These are phyloP conservation scores for Eucalyptus erythrocorys DNA, from an alignment of 345 rosid species.

Conservation along the genomic window DNA sequence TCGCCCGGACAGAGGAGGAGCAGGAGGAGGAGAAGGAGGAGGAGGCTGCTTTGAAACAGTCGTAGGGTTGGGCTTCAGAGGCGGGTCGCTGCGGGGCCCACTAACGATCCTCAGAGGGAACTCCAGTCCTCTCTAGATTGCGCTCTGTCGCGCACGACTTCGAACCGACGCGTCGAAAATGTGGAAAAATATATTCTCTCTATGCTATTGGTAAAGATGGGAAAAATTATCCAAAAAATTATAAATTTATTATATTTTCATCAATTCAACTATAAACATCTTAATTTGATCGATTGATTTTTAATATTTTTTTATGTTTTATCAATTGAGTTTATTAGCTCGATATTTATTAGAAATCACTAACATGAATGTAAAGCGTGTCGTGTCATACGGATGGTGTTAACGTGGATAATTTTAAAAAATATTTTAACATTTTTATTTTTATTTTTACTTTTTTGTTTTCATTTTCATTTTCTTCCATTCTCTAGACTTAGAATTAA, in stretches of 20 bases:
- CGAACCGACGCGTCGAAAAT: neutral
- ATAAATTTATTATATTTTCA: no score
- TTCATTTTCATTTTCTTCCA: fast-evolving
- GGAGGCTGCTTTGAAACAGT: neutral
- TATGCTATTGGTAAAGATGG: neutral
- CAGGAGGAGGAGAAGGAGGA: neutral
- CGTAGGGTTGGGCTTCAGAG: neutral
- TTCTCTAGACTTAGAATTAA: no score
- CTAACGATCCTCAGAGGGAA: neutral
- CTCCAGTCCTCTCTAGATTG: neutral
- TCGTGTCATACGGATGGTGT: fast-evolving
- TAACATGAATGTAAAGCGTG: no score
- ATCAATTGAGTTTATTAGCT: no score
- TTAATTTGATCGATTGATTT: no score
- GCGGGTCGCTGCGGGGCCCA: neutral
- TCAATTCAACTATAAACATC: neutral
- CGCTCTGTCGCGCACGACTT: neutral
- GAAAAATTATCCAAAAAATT: neutral
- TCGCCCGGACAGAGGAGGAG: neutral
- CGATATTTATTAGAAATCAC: fast-evolving
- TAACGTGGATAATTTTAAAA: fast-evolving
- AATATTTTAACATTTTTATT: no score
- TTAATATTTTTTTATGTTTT: fast-evolving
- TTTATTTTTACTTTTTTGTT: no score
- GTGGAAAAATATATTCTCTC: neutral